Base-by-base conservation (phyloP, 495 filamentous ascomycete species). In the Penicillium desertorum region DNA sequence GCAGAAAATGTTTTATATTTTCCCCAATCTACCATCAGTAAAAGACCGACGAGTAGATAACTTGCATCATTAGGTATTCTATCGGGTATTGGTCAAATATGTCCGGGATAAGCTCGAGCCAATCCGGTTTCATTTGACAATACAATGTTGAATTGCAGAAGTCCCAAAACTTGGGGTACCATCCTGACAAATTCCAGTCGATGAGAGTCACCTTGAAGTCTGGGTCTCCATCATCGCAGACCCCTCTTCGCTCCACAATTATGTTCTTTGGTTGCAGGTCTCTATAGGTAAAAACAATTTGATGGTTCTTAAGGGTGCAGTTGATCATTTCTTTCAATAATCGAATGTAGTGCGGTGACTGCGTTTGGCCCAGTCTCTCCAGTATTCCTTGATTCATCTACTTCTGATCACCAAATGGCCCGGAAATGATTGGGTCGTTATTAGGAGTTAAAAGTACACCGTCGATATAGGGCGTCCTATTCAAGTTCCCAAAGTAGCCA, bases 141-240 rank as follows among this genome's bases (percentile, higher is more conserved):
- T 42, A 44, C 34, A 68, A 45, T 20, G 58, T 65, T 16, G 57
- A 42, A 51, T 71, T 78, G 25, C 73, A 70, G 49, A 68, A 81
- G 46, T 80, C 79, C 79, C 78, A 80, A 62, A 72, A 80, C 20
- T 72, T 64, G 9, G 77, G 75, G 65, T 75, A 81, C 72, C 74
- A 83, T 6, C 78, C 78, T 29, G 76, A 61, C 12, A 62, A 54
- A 63, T 79, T 76, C 79, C 78, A 81, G 63, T 81, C 76, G 36
- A 82, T 54, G 51, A 83, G 66, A 29, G 68, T 75, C 8, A 72
- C 66, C 22, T 65, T 61, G 27, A 61, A 66, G 14, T 59, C 44
- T n/a, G 49, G 2, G 12, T 30, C 29, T 30, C 29, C 29, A 30
- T 30, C 11, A 2, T 30, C 8, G 29, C 29, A 30, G 8, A 30